Evolutionary conservation across 805 yeast species (phyloP).

Genomic region (Candida silvicultrix): DNA sequence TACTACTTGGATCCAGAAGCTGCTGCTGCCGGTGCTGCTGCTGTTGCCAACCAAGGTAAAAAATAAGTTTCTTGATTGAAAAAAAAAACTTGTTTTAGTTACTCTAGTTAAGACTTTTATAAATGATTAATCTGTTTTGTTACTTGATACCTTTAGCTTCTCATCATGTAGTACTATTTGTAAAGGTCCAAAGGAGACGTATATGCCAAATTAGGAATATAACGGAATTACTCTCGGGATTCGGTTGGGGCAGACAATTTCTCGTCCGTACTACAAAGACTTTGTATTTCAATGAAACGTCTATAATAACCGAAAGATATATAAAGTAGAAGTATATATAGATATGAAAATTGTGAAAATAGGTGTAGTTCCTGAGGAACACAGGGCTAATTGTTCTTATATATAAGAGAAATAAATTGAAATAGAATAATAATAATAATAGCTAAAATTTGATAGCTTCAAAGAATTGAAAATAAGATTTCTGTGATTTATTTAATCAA

Average conservation of each 20-base stretch:
- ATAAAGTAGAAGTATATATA: too few relatives aligned
- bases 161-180: background rate
- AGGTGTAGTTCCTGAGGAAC: background rate
- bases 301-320: background rate
- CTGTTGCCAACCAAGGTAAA: constrained; percentile 96
- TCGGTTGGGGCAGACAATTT: background rate
- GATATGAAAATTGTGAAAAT: too few relatives aligned
- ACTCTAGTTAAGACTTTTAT: background rate
- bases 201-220: background rate
- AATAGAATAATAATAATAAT: too few relatives aligned
- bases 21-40: constrained; percentile 99
- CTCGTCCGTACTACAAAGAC: too few relatives aligned
- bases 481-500: too few relatives aligned
- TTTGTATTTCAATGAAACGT: too few relatives aligned
- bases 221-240: background rate
- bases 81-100: background rate
- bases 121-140: background rate
- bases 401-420: background rate
- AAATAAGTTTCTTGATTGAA: constrained; percentile 40
- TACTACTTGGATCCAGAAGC: constrained; percentile 99
- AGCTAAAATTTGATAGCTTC: background rate
- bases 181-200: too few relatives aligned
- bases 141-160: background rate
- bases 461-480: background rate
- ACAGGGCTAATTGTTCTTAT: too few relatives aligned